Evolutionary conservation across 805 yeast species (phyloP), one percentile per base, ranked within the genome.

Genomic region (Saccharomycopsis capsularis): DNA sequence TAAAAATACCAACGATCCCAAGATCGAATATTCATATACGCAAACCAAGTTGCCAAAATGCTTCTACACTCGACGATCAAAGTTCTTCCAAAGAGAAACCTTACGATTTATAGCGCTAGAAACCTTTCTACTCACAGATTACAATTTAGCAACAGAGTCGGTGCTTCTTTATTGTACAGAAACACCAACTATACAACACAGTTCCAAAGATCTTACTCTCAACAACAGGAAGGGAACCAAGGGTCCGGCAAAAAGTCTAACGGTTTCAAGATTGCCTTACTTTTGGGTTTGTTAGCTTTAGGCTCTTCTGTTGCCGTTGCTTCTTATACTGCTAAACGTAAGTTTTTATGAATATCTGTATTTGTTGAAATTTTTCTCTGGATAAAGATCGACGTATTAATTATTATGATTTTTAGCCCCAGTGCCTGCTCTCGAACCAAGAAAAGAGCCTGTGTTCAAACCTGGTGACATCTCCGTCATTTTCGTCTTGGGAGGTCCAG

Each of bases 401-500:
- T n/a, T n/a, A n/a, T n/a, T n/a, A n/a, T n/a, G n/a, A n/a, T n/a
- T 29, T 29, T 6, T 34, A 34, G 45, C 42, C 18, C 49, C 49
- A 16, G 27, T 39, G 48, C 66, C 68, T 42, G 52, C 54, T 27
- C 37, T 42, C 37, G 42, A 44, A 40, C 9, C 40, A n/a, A 36
- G 25, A 62, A n/a, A 35, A 21, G 32, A 19, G 2, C 13, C 68
- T 27, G 79, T 83, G 0, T 85, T 85, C 62, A 67, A 75, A 7
- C 73, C 75, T 2, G 78, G 79, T 36, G 81, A 86, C 48, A 80
- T 85, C 25, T 79, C 85, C 24, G 95, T 91, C 3, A 74, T 90
- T 24, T 91, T 87, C 64, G 96, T 91, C 18, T 76, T 91, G 29
- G 99, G 99, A 40, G 98, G 98, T 3, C 98, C 98, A 3, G 98